Evolutionary conservation across 768 basidiomycete genomes (phyloP).

Genomic region (Lactarius akahatsu): DNA sequence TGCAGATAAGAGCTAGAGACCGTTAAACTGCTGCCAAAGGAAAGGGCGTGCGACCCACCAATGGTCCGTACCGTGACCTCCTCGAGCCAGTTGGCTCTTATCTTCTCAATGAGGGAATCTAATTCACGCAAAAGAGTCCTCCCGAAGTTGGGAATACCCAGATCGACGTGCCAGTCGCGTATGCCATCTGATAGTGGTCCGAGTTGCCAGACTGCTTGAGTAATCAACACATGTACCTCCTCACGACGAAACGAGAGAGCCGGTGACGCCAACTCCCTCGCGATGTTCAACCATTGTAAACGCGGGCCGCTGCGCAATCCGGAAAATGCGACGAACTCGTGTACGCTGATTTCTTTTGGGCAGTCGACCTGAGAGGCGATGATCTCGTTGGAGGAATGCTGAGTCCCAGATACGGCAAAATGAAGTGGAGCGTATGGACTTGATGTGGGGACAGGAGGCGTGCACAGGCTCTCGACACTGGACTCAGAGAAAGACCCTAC

Average conservation of each 20-base stretch:
- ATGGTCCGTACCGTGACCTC: slow-evolving; percentile 22
- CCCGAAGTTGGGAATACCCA: slow-evolving; percentile 39
- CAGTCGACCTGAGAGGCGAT: slow-evolving; percentile 46
- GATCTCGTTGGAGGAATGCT: slow-evolving; percentile 41
- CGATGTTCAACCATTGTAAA: slow-evolving; percentile 53
- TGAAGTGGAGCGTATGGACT: slow-evolving; percentile 13
- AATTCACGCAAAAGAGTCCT: slow-evolving; percentile 39
- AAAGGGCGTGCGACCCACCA: background rate
- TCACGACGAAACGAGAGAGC: slow-evolving; percentile 41
- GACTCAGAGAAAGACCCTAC: background rate
- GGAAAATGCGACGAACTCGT: slow-evolving; percentile 49
- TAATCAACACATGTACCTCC: slow-evolving; percentile 44
- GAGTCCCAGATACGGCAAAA: background rate
- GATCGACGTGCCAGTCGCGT: slow-evolving; percentile 44
- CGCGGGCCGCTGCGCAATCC: slow-evolving; percentile 44
- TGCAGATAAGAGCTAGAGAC: slow-evolving; percentile 8
- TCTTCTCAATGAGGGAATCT: slow-evolving; percentile 36
- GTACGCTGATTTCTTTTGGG: slow-evolving; percentile 41
- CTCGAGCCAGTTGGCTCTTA: slow-evolving; percentile 44
- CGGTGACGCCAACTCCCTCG: slow-evolving; percentile 44
- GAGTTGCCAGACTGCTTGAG: slow-evolving; percentile 47
- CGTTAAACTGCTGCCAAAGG: background rate
- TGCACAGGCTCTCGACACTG: background rate
- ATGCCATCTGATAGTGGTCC: slow-evolving; percentile 34
- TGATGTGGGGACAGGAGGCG: background rate